Evolutionary conservation across 2,329 filamentous ascomycete genomes (phyloP).

Genomic region (Neoscytalidium dimidiatum): DNA sequence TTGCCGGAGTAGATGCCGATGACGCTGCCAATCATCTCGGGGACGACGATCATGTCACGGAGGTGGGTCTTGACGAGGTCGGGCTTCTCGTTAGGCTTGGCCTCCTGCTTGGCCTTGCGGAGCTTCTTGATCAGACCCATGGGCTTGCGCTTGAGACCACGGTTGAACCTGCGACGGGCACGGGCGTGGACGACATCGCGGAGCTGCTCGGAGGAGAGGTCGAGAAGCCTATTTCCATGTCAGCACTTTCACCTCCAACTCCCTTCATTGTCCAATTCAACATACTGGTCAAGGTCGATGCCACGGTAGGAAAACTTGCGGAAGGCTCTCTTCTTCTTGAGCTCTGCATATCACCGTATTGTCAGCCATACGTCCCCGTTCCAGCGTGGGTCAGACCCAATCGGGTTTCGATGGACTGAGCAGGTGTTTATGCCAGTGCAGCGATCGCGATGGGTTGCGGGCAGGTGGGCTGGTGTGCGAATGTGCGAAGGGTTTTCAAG

Average conservation of each 20-base stretch:
- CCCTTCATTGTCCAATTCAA: slow-evolving; percentile 26
- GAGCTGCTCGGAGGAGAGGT: slow-evolving; percentile 97
- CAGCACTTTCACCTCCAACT: slow-evolving; percentile 24
- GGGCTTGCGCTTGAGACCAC: slow-evolving; percentile 98
- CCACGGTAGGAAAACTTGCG: slow-evolving; percentile 99
- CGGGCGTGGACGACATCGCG: slow-evolving; percentile 99
- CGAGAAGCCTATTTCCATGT: slow-evolving; percentile 74
- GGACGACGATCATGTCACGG: slow-evolving; percentile 99
- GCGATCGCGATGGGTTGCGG: slow-evolving; percentile 11
- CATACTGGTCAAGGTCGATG: slow-evolving; percentile 99
- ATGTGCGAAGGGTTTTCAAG: slow-evolving; percentile 23
- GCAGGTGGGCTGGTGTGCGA: slow-evolving; percentile 23
- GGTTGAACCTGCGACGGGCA: slow-evolving; percentile 98
- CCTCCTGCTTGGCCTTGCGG: slow-evolving; percentile 98
- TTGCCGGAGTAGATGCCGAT: slow-evolving; percentile 99
- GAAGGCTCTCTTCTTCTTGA: slow-evolving; percentile 99
- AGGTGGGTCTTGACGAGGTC: slow-evolving; percentile 99
- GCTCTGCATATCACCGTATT: slow-evolving; percentile 55
- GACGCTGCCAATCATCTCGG: slow-evolving; percentile 99
- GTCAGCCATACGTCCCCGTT: slow-evolving; percentile 21
- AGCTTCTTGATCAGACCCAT: slow-evolving; percentile 99
- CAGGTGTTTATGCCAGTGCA: slow-evolving; percentile 14
- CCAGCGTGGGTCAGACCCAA: slow-evolving; percentile 21
- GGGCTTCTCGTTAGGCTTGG: slow-evolving; percentile 99
- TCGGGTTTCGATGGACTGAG: slow-evolving; percentile 20